Evolutionary conservation across 257 asterid species (phyloP).

Genomic region (Gentiana straminea): DNA sequence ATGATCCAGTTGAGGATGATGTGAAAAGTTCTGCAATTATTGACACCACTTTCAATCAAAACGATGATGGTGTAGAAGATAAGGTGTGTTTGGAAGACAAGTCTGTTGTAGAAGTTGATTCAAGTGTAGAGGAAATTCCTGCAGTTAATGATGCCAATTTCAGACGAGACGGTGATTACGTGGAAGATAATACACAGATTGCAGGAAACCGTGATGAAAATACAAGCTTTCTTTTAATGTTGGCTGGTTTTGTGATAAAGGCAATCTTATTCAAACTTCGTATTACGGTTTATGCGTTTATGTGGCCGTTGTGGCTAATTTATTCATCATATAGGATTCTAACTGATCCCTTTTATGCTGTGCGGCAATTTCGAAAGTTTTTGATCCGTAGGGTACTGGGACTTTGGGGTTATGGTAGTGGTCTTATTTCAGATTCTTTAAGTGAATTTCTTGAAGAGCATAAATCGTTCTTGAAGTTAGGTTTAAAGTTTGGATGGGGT

Average conservation of each 20-base stretch:
- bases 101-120: neutral
- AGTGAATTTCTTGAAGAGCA: constrained; percentile 54
- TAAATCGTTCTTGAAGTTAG: constrained; percentile 49
- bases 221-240: constrained; percentile 27
- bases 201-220: constrained; percentile 26
- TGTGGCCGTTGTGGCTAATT: constrained; percentile 35
- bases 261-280: constrained; percentile 43
- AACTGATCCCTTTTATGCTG: constrained; percentile 53
- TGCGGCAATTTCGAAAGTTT: constrained; percentile 26
- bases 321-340: constrained; percentile 51
- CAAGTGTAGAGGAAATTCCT: constrained; percentile 8
- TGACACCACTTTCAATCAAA: no score
- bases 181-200: constrained; percentile 23
- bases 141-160: neutral
- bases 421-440: constrained; percentile 18
- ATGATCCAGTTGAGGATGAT: no score
- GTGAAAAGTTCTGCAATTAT: no score
- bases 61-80: no score
- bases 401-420: constrained; percentile 25
- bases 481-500: constrained; percentile 82
- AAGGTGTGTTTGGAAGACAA: constrained; percentile 5
- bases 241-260: constrained; percentile 43
- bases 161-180: neutral
- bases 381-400: constrained; percentile 18
- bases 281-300: constrained; percentile 28